A percentile compares a stretch with the other conserved stretches of the same genome.
Evolutionary conservation across 176 grass and related monocot genomes (phyloP).

Genomic region (Avena atlantica): DNA sequence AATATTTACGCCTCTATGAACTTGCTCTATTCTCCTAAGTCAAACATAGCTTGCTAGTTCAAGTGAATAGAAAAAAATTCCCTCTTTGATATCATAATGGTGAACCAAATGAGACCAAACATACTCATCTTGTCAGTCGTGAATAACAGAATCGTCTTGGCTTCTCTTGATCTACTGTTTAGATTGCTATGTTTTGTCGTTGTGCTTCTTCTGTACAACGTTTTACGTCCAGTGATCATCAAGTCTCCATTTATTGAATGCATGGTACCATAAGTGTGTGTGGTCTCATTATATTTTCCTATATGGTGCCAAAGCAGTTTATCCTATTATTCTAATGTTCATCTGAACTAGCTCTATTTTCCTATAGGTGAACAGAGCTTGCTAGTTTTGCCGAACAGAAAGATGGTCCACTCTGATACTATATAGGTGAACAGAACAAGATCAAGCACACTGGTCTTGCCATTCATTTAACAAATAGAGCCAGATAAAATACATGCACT

Average conservation of each 20-base stretch:
- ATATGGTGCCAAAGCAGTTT: neutral
- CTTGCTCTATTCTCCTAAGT: too few species aligned
- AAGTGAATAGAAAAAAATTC: too few species aligned
- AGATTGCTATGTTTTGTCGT: neutral
- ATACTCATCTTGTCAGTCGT: neutral
- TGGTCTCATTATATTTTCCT: neutral
- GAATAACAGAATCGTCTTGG: neutral
- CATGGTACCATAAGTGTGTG: neutral
- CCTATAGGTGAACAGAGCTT: neutral
- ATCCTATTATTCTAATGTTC: neutral
- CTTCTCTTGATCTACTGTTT: neutral
- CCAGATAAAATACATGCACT: neutral
- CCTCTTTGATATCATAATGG: neutral
- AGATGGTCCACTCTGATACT: neutral
- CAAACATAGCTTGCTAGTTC: too few species aligned
- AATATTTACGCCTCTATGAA: too few species aligned
- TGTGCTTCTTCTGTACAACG: neutral
- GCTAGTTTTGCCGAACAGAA: neutral
- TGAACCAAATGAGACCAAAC: neutral
- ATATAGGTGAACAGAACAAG: neutral
- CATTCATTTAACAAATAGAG: conserved; percentile 4
- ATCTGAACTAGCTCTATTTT: too few species aligned
- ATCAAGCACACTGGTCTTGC: neutral
- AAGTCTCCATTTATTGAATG: conserved; percentile 1
- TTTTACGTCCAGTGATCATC: neutral